phyloP scores from a whole-genome alignment of 345 rosid species.

The Fremontodendron californicum region DNA sequence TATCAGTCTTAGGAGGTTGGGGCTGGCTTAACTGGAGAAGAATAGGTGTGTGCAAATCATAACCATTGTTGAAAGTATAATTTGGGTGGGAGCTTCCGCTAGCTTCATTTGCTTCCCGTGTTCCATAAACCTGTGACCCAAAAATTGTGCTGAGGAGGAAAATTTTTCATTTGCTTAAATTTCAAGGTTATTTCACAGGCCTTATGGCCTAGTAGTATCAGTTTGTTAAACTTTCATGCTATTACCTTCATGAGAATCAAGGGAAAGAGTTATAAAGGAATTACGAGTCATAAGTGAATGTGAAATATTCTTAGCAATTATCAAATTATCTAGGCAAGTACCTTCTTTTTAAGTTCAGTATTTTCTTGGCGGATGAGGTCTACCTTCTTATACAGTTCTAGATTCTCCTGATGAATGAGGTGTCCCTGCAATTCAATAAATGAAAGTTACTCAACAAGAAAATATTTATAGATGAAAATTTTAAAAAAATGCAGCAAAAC shows the following conservation, averaged over 20 bases:
- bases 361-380: constrained; percentile 48
- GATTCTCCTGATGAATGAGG: constrained; percentile 54
- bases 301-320: neutral
- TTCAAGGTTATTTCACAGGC: neutral
- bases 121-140: constrained; percentile 31
- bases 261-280: neutral
- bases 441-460: constrained; percentile 3
- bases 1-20: constrained; percentile 28
- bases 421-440: constrained; percentile 44
- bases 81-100: constrained; percentile 19
- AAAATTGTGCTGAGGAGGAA: neutral
- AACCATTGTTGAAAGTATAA: constrained; percentile 23
- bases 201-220: neutral
- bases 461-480: neutral
- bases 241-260: neutral
- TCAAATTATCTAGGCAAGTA: constrained; percentile 12
- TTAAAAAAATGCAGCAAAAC: neutral
- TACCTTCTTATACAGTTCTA: constrained; percentile 45
- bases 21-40: constrained; percentile 47
- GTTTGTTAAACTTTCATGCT: neutral
- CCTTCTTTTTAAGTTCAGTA: constrained; percentile 46
- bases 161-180: neutral
- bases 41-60: constrained; percentile 33
- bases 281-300: neutral
- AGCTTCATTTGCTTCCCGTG: constrained; percentile 19